These are phyloP conservation scores for Solanum paucissectum DNA, from an alignment of 257 asterid species.

Conservation along the genomic window DNA sequence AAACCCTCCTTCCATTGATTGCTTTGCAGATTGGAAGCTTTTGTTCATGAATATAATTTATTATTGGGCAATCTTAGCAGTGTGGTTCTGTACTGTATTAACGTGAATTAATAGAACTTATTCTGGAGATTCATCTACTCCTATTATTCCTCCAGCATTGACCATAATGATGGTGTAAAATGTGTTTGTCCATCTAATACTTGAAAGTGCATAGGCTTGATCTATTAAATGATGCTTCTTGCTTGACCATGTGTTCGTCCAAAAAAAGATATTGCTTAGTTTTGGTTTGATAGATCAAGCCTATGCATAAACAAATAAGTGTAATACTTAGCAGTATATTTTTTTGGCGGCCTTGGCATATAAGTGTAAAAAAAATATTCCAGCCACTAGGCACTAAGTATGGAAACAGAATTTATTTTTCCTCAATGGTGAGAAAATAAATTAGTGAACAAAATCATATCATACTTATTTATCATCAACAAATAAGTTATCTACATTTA, in stretches of 20 bases:
- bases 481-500: conserved; percentile 36
- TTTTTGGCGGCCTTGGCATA: neutral
- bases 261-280: too few species aligned
- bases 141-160: neutral
- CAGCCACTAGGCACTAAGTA: neutral
- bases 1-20: neutral
- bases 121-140: neutral
- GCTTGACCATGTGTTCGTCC: too few species aligned
- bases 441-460: neutral
- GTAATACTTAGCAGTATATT: neutral
- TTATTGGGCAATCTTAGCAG: neutral
- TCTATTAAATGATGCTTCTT: too few species aligned
- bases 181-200: neutral
- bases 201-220: neutral
- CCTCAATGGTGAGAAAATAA: neutral
- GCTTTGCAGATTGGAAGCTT: neutral
- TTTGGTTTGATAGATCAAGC: too few species aligned
- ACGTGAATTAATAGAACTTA: neutral
- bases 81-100: neutral
- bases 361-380: neutral
- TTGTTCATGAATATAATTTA: neutral
- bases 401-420: neutral
- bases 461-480: conserved; percentile 5
- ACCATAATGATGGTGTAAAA: neutral
- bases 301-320: too few species aligned